A percentile compares a stretch with the other conserved stretches of the same genome.
These are phyloP conservation scores for Nectriaceae sp. DNA, from an alignment of 2,329 filamentous ascomycete genomes.

Conservation along the genomic window DNA sequence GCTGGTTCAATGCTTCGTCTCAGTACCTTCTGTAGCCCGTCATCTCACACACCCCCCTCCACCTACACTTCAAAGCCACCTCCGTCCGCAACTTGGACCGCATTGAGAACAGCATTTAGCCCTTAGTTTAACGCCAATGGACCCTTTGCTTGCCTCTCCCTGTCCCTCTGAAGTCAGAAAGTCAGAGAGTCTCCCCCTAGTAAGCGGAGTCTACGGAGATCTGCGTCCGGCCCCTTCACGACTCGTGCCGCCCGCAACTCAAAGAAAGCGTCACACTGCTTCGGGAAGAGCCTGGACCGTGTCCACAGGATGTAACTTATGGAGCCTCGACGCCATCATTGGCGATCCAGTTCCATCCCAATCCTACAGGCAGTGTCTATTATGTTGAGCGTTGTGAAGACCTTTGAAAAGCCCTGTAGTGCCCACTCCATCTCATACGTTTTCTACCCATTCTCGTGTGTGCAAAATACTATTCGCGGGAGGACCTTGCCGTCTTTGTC, in stretches of 20 bases:
- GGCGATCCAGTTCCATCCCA: not conserved
- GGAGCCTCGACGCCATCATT: not conserved
- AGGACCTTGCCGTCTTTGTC: not conserved
- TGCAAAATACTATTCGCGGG: not conserved
- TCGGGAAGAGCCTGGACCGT: not conserved
- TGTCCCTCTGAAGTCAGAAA: not conserved
- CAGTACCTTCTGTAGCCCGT: not conserved
- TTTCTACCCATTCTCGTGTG: not conserved
- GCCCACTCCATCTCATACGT: not conserved
- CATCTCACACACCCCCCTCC: not conserved
- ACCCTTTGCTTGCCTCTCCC: not conserved
- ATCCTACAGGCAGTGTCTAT: not conserved
- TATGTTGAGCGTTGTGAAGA: not conserved
- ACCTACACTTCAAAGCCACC: not conserved
- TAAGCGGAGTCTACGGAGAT: not conserved
- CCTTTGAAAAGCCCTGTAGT: not conserved
- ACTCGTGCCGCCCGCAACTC: not conserved
- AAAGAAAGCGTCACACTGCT: not conserved
- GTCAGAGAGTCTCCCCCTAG: not conserved
- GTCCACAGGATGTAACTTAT: not conserved
- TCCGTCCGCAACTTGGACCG: not conserved
- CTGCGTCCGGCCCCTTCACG: not conserved
- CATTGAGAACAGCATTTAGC: not conserved
- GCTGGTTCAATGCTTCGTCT: not conserved
- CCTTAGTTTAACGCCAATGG: too few relatives aligned